Percentiles rank a stretch among this genome's conserved stretches.
Evolutionary conservation across 176 grass and related monocot species (phyloP).

Genomic region (Cymbopogon citratus): DNA sequence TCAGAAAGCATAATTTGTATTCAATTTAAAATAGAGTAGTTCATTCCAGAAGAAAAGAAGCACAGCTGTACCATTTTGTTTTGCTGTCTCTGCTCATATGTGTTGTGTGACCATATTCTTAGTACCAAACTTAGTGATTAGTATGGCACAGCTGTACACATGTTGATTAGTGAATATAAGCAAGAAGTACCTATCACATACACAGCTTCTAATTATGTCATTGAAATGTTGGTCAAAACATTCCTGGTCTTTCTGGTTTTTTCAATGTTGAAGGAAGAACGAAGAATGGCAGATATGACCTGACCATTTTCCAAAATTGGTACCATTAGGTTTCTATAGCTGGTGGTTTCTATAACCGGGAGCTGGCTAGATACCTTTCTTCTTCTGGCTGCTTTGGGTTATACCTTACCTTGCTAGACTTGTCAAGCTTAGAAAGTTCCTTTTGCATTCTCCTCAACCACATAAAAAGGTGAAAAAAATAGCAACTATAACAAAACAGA

Average conservation of each 20-base stretch:
- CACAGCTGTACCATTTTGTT: background rate
- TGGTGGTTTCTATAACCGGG: background rate
- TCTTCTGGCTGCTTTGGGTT: background rate
- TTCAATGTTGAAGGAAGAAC: background rate
- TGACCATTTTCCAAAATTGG: background rate
- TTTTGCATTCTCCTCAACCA: background rate
- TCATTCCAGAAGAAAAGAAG: background rate
- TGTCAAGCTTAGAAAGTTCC: background rate
- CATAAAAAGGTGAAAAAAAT: background rate
- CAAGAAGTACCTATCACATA: background rate
- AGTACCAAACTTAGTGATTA: background rate
- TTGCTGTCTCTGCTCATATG: background rate
- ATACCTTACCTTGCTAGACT: background rate
- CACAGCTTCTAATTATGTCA: background rate
- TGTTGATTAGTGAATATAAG: background rate
- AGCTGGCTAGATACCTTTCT: conserved; percentile 5
- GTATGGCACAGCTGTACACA: background rate
- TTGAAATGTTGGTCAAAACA: background rate
- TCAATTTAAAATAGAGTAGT: background rate
- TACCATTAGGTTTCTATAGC: conserved; percentile 12
- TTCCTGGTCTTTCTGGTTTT: background rate
- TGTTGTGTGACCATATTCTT: background rate
- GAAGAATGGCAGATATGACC: background rate
- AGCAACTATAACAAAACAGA: background rate
- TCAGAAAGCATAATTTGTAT: background rate